A percentile compares a stretch with the other conserved stretches of the same genome.
These are phyloP conservation scores for Claviceps monticola DNA, from an alignment of 2,329 filamentous ascomycete genomes.

Conservation along the genomic window DNA sequence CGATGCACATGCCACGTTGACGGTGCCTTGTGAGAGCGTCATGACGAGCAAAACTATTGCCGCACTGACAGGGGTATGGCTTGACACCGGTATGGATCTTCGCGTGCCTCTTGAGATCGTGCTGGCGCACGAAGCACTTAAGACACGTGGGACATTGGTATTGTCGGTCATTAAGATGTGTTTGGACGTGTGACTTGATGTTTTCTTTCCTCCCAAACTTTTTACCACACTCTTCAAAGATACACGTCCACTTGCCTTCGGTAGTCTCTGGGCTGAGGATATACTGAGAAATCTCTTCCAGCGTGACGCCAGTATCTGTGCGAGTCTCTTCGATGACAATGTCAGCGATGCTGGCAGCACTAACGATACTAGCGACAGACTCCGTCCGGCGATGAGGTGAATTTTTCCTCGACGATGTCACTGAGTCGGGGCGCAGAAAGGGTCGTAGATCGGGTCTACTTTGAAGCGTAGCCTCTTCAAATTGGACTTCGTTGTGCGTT, in stretches of 20 bases:
- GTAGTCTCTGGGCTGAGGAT: slow-evolving; percentile 57
- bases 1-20: slow-evolving; percentile 92
- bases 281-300: slow-evolving; percentile 67
- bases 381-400: slow-evolving; percentile 41
- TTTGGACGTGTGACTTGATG: slow-evolving; percentile 96
- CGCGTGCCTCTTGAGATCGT: slow-evolving; percentile 91
- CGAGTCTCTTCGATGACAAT: slow-evolving; percentile 53
- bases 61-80: slow-evolving; percentile 87
- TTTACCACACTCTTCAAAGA: slow-evolving; percentile 70
- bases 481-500: slow-evolving; percentile 15
- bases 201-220: slow-evolving; percentile 96
- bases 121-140: slow-evolving; percentile 93
- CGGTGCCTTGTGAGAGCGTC: slow-evolving; percentile 89
- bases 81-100: slow-evolving; percentile 97
- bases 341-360: slow-evolving; percentile 44
- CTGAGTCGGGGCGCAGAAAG: slow-evolving; percentile 6
- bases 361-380: slow-evolving; percentile 43
- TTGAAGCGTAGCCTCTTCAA: slow-evolving; percentile 26
- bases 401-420: slow-evolving; percentile 9
- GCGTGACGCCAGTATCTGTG: slow-evolving; percentile 70
- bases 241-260: slow-evolving; percentile 70
- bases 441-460: slow-evolving; percentile 28
- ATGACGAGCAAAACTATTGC: slow-evolving; percentile 87
- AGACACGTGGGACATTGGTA: slow-evolving; percentile 87
- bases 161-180: slow-evolving; percentile 89